Conservation (phyloP, 805 yeast species). For the Ogataea pignaliae region DNA sequence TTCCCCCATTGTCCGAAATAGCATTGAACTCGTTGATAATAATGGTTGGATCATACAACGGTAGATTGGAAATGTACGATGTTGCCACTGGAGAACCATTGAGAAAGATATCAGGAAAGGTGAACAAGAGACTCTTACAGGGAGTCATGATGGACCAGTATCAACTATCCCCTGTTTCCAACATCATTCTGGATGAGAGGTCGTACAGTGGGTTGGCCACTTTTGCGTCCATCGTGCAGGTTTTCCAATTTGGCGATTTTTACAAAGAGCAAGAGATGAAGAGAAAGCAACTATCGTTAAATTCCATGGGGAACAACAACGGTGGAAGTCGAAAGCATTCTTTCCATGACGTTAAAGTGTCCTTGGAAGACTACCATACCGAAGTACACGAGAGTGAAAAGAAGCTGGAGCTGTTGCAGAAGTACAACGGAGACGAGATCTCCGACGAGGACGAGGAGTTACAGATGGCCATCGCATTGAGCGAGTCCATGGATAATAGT, state of each 20-base stretch:
- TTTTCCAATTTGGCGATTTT: constrained; percentile 43
- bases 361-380: constrained; percentile 26
- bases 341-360: constrained; percentile 30
- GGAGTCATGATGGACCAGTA: constrained; percentile 4
- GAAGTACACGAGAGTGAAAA: constrained; percentile 24
- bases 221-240: constrained; percentile 40
- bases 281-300: constrained; percentile 13
- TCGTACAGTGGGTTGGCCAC: constrained; percentile 34
- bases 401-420: constrained; percentile 29
- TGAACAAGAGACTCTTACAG: constrained; percentile 15
- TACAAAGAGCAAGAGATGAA: constrained; percentile 15
- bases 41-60: constrained; percentile 39
- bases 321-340: constrained; percentile 23
- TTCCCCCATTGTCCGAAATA: constrained; percentile 27
- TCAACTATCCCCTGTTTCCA: constrained; percentile 16
- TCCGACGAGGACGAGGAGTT: constrained; percentile 38
- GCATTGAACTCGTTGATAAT: constrained; percentile 26
- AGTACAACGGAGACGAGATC: constrained; percentile 41
- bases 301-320: constrained; percentile 6
- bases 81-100: constrained; percentile 38
- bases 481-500: constrained; percentile 23
- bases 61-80: constrained; percentile 39
- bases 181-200: constrained; percentile 20
- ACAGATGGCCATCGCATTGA: constrained; percentile 40
- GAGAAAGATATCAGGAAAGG: constrained; percentile 25